Conservation (phyloP, 2,329 filamentous ascomycete species). For the Calonectria pauciramosa region DNA sequence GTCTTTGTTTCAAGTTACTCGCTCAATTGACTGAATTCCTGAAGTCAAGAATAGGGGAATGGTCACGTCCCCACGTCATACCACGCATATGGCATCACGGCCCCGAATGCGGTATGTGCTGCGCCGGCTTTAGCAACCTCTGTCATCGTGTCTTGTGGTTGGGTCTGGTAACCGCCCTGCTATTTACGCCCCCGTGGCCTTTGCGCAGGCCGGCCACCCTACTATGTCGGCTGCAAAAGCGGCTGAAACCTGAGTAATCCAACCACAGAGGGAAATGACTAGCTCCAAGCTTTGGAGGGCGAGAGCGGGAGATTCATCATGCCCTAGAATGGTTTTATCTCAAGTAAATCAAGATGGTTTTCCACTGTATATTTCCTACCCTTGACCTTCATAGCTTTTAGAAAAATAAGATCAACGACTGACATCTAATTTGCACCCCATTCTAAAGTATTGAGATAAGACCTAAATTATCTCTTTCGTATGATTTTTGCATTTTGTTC, state of each 20-base stretch:
- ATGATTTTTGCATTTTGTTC: no score
- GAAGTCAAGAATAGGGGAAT: neutral
- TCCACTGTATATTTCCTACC: fast-evolving
- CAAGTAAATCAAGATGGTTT: neutral
- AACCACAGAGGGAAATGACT: neutral
- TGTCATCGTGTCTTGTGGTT: neutral
- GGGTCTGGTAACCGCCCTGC: neutral
- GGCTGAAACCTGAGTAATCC: neutral
- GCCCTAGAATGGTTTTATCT: neutral
- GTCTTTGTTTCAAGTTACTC: neutral
- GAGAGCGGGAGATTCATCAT: neutral
- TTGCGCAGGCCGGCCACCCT: neutral
- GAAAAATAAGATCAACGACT: no score
- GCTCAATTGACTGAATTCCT: neutral
- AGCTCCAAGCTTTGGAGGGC: neutral
- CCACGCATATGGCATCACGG: neutral
- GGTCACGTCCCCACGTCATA: neutral
- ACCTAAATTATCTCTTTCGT: no score
- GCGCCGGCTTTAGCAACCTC: neutral
- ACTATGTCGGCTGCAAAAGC: no score
- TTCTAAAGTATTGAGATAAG: no score
- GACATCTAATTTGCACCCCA: no score
- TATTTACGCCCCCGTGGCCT: neutral
- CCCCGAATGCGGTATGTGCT: no score
- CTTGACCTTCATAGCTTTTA: no score